phyloP scores from a whole-genome alignment of 73 alveolate genomes.

The Breviolum minutum region DNA sequence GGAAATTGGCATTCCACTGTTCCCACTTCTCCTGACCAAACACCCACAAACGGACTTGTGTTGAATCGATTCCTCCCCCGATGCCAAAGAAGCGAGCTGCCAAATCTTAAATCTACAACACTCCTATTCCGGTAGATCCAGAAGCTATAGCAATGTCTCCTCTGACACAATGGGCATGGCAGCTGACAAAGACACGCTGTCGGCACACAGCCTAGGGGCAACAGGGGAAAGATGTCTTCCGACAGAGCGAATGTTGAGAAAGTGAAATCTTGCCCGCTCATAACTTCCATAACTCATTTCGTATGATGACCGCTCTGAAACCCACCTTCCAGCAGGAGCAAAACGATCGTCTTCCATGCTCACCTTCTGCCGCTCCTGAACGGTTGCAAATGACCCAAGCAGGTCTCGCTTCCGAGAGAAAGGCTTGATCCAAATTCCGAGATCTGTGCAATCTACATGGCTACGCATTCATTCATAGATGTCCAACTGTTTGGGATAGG shows the following conservation, averaged over 20 bases:
- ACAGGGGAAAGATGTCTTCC: neutral
- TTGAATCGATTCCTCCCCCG: no score
- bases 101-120: no score
- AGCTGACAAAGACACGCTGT: slow-evolving; percentile 51
- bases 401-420: no score
- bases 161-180: slow-evolving; percentile 69
- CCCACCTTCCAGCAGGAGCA: slow-evolving; percentile 21
- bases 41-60: neutral
- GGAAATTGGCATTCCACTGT: slow-evolving; percentile 53
- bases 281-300: neutral
- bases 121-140: no score
- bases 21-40: slow-evolving; percentile 39
- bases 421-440: no score
- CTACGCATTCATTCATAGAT: no score
- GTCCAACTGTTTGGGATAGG: no score
- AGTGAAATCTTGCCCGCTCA: neutral
- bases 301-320: neutral
- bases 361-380: slow-evolving; percentile 37
- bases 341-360: slow-evolving; percentile 50
- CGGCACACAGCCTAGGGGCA: slow-evolving; percentile 39
- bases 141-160: neutral
- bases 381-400: neutral
- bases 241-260: neutral
- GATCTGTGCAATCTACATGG: no score
- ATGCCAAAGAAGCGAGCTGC: no score